Percentiles rank a stretch among this genome's conserved stretches.
Conservation (phyloP, 306 rosid species). For the Mucuna pruriens region DNA sequence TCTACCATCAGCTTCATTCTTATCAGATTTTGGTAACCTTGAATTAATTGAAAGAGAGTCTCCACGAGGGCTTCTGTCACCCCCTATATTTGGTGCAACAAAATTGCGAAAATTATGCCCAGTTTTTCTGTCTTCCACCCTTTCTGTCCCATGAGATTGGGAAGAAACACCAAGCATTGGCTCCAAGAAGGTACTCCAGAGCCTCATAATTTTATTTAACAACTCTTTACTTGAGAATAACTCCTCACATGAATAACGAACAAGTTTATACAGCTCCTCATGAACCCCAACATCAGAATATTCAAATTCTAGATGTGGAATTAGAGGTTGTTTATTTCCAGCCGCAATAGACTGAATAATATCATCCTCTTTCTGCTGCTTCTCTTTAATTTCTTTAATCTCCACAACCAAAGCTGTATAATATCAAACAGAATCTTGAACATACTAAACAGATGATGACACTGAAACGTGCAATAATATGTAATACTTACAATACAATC, state of each 20-base stretch:
- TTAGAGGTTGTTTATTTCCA: slow-evolving; percentile 74
- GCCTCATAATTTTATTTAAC: slow-evolving; percentile 77
- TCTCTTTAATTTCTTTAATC: slow-evolving; percentile 89
- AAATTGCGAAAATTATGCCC: slow-evolving; percentile 46
- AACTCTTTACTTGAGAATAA: slow-evolving; percentile 80
- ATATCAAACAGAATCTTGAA: slow-evolving; percentile 38
- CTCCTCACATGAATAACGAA: slow-evolving; percentile 86
- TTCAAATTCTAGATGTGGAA: slow-evolving; percentile 84
- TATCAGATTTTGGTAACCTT: slow-evolving; percentile 57
- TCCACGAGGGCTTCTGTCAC: slow-evolving; percentile 59
- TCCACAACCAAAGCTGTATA: slow-evolving; percentile 85
- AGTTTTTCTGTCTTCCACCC: slow-evolving; percentile 60
- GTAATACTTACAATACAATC: not conserved
- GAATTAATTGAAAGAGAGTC: slow-evolving; percentile 52
- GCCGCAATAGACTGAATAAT: slow-evolving; percentile 81
- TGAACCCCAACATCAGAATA: slow-evolving; percentile 72
- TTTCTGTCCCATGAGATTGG: slow-evolving; percentile 59
- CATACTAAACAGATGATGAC: slow-evolving; percentile 23
- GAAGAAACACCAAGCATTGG: slow-evolving; percentile 84
- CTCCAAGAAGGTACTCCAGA: slow-evolving; percentile 87
- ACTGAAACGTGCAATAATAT: not conserved
- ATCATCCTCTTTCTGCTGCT: slow-evolving; percentile 83
- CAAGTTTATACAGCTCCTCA: slow-evolving; percentile 86
- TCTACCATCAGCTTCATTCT: slow-evolving; percentile 58
- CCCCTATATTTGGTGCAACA: slow-evolving; percentile 55